Conservation (phyloP, 352 stramenopile genomes). For the Globisporangium lucens region DNA sequence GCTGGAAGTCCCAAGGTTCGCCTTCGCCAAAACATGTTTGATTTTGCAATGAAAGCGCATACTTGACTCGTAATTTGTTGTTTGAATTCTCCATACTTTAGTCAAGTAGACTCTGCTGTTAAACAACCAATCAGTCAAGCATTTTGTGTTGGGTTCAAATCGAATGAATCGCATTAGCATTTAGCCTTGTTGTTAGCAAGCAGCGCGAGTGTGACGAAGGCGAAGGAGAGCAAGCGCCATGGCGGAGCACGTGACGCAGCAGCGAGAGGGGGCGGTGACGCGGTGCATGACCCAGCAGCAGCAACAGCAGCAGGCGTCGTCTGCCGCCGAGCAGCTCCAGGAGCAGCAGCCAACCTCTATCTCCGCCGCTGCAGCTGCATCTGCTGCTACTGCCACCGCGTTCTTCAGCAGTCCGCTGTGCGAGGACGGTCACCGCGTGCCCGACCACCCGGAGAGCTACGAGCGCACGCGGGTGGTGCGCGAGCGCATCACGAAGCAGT, state of each 20-base stretch:
- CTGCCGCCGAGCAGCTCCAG: neutral
- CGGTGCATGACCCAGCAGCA: neutral
- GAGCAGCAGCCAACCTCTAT: too few relatives aligned
- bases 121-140: too few relatives aligned
- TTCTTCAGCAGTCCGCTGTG: slow-evolving; percentile 31
- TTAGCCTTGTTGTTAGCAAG: too few relatives aligned
- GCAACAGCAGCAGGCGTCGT: neutral
- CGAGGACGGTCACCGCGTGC: slow-evolving; percentile 24
- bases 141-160: neutral
- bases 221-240: neutral
- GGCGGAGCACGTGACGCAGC: neutral
- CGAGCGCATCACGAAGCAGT: slow-evolving; percentile 25
- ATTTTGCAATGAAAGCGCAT: too few relatives aligned
- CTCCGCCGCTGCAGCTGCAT: neutral
- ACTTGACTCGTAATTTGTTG: too few relatives aligned
- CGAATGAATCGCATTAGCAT: too few relatives aligned
- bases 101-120: too few relatives aligned
- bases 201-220: neutral
- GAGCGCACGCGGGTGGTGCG: slow-evolving; percentile 30
- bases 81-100: too few relatives aligned
- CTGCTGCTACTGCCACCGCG: slow-evolving; percentile 3
- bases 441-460: slow-evolving; percentile 26
- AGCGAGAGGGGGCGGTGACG: neutral
- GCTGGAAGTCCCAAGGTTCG: too few relatives aligned
- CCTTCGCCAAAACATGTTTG: too few relatives aligned